Evolutionary conservation across 192 early-diverging fungal species (phyloP), one percentile per base, ranked within the genome.

Genomic region (Coemansia asiatica): DNA sequence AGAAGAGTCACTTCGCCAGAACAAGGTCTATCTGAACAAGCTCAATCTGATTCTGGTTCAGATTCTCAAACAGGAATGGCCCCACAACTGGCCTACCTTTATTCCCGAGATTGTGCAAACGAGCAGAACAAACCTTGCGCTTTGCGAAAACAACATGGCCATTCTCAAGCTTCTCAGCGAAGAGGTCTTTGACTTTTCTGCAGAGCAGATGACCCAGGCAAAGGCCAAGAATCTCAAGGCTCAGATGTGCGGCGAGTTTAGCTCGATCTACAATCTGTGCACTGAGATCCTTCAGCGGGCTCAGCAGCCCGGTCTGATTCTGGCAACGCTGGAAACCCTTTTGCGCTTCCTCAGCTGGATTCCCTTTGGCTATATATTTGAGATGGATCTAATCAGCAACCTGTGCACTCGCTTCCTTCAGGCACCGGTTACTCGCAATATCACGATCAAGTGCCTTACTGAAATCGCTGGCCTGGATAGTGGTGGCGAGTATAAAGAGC

Each of bases 1-100:
- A 31, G 96, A 98, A 62, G 82, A 84, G 44, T 84, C 86, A 15
- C 83, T 97, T 54, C 72, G 85, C 65, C 85, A 85, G 51, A 88
- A 96, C 69, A 87, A 87, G 56, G 85, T 89, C 40, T 91, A 92
- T 28, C 79, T 99, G 60, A 88, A 75, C 80, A 82, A 99, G 83
- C 86, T 99, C 35, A 99, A 99, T 84, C 86, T 97, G 83, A 93
- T 94, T 9, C 82, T 99, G 48, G 97, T 99, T 0, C 96, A 98
- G 90, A 97, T 99, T 54, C 75, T 99, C 66, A 99, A 99, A 82
- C 95, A 99, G 79, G 97, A 99, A 76, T 99, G 97, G 97, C 97
- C 97, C 13, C 93, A 94, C 71, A 95, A 96, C 72, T 99, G 97
- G 97, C 97, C 97, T 2, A 84, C 85, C 26, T 99, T 99, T 72